Evolutionary conservation across 2,329 filamentous ascomycete species (phyloP), one percentile per base, ranked within the genome.

Genomic region (Thyridium curvatum): DNA sequence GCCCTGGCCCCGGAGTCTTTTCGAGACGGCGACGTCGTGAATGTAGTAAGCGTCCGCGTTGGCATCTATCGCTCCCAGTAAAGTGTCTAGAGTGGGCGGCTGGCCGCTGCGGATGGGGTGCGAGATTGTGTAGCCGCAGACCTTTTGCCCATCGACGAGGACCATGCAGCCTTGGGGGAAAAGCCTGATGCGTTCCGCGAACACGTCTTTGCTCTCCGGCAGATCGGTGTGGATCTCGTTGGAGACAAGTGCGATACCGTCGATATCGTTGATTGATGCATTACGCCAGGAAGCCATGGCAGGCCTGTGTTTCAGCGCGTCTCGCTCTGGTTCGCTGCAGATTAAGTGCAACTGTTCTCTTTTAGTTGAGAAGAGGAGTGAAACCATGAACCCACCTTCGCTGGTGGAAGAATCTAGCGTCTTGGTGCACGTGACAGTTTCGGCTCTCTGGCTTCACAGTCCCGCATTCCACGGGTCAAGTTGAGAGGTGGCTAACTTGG

Each of bases 41-140:
- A 65, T 56, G 41, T 64, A 64, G 37, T 59, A 63, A 44, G 60
- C 54, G 38, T 60, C 50, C 14, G 56, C 58, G 7, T 55, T 48
- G 1, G 37, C 18, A 2, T 53, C 18, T 16, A 62, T 55, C 26
- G 43, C 39, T 3, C 51, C 51, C 2, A 64, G 50, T 13, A 56
- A 34, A n/a, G 32, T 49, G 41, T 61, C 46, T 4, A 64, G 49
- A 3, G 51, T 50, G 0, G 61, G 60, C 2, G 55, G 60, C 18
- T 53, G 44, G 32, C 39, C 28, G 5, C 38, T 41, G 30, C 46
- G 49, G 42, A 64, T 61, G 33, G 61, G 61, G 42, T 61, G 58
- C 8, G 60, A 63, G 26, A 64, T 53, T 31, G 52, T 43, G 40
- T 65, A 64, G 33, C 60, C 60, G 39, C 49, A 48, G 16, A 59